Evolutionary conservation across 1,284 basidiomycete species (phyloP).

Genomic region (Ceratobasidium sp.): DNA sequence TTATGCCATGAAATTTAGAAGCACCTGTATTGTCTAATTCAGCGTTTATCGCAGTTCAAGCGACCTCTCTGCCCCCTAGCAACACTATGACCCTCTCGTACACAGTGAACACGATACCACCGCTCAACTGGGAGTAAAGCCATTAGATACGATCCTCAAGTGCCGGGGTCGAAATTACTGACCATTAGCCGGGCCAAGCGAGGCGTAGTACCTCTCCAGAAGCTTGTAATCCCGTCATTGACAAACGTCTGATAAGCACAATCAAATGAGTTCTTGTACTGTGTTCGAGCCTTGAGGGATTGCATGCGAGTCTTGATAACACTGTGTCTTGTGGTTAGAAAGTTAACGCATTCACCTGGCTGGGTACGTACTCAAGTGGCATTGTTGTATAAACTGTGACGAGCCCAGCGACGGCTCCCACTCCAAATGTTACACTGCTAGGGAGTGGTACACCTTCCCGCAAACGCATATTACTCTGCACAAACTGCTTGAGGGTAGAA

Average conservation of each 20-base stretch:
- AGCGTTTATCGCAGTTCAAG: not conserved
- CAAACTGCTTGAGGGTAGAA: constrained; percentile 89
- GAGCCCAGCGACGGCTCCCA: constrained; percentile 91
- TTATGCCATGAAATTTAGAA: constrained; percentile 6
- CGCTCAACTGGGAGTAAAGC: constrained; percentile 60
- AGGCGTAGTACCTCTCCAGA: constrained; percentile 97
- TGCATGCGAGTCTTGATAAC: constrained; percentile 99
- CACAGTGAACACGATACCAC: constrained; percentile 94
- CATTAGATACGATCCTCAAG: constrained; percentile 15
- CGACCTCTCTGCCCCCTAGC: constrained; percentile 32
- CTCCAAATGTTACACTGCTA: constrained; percentile 88
- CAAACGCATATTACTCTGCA: constrained; percentile 81
- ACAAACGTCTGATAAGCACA: constrained; percentile 91
- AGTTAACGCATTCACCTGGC: not conserved
- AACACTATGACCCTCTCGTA: constrained; percentile 77
- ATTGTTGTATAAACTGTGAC: constrained; percentile 96
- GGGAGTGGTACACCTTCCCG: constrained; percentile 77
- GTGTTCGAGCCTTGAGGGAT: constrained; percentile 77
- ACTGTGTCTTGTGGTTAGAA: constrained; percentile 54
- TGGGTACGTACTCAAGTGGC: constrained; percentile 80
- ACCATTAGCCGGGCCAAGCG: constrained; percentile 84
- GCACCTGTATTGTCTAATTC: constrained; percentile 18
- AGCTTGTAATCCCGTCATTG: constrained; percentile 84
- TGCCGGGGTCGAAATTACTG: constrained; percentile 49
- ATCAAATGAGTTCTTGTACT: constrained; percentile 93